phyloP scores from a whole-genome alignment of 2,329 filamentous ascomycete genomes.

The Pyrenophora seminiperda region DNA sequence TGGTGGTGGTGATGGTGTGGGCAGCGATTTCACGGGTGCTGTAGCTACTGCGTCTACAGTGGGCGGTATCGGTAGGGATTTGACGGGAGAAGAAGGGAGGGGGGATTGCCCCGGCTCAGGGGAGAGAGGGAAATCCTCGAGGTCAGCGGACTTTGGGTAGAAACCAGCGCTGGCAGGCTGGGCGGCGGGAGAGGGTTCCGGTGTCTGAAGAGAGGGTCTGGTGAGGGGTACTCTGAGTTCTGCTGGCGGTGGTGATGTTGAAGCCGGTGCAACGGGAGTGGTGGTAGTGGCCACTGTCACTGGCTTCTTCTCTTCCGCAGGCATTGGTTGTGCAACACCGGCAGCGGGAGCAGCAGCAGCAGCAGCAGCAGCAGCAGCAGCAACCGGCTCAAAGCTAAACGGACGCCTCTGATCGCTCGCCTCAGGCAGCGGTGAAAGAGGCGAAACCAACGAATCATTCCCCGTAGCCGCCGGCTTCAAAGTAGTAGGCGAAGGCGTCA shows the following conservation, averaged over 20 bases:
- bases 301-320: background rate
- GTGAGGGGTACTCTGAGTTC: constrained; percentile 8
- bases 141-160: constrained; percentile 1
- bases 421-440: constrained; percentile 27
- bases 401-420: constrained; percentile 24
- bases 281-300: background rate
- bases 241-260: constrained; percentile 4
- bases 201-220: constrained; percentile 18
- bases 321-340: constrained; percentile 8
- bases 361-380: constrained; percentile 1
- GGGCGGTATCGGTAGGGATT: background rate
- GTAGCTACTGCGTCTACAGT: no score
- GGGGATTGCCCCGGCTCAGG: constrained; percentile 8
- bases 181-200: constrained; percentile 3
- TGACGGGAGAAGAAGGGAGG: constrained; percentile 9
- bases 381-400: constrained; percentile 35
- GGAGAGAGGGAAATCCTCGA: constrained; percentile 6
- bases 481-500: constrained; percentile 34
- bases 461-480: constrained; percentile 22
- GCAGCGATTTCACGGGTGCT: no score
- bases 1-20: no score
- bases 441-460: constrained; percentile 27
- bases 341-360: background rate
- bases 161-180: constrained; percentile 5
- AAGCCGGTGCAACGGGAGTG: constrained; percentile 4